Conservation (phyloP, 768 basidiomycete genomes). For the Chalciporus piperatus region DNA sequence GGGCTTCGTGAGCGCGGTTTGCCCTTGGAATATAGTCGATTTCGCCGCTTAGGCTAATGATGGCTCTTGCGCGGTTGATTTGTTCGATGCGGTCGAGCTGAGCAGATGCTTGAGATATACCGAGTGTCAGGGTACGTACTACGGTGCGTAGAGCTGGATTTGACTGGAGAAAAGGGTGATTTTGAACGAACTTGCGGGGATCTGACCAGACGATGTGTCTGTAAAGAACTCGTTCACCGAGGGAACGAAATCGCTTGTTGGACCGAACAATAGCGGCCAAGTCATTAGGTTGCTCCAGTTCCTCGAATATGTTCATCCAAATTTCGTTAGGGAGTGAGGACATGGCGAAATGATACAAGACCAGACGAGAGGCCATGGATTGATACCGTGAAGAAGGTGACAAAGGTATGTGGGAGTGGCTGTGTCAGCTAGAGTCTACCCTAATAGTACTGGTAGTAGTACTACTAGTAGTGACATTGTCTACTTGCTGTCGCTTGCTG, state of each 20-base stretch:
- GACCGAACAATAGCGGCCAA: slow-evolving; percentile 32
- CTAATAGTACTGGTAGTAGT: no score
- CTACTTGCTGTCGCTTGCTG: not conserved
- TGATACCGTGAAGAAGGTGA: no score
- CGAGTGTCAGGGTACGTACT: slow-evolving; percentile 24
- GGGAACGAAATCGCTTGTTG: slow-evolving; percentile 30
- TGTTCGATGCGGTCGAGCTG: slow-evolving; percentile 28
- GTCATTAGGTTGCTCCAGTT: slow-evolving; percentile 29
- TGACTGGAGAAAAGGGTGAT: slow-evolving; percentile 15
- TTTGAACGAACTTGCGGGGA: slow-evolving; percentile 27
- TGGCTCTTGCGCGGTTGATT: slow-evolving; percentile 24
- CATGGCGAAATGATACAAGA: slow-evolving; percentile 8
- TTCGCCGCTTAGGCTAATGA: slow-evolving; percentile 17
- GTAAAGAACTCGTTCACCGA: slow-evolving; percentile 32
- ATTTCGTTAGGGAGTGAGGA: slow-evolving; percentile 35
- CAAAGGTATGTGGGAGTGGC: not conserved
- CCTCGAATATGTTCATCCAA: slow-evolving; percentile 39
- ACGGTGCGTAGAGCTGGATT: slow-evolving; percentile 9
- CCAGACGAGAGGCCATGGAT: not conserved
- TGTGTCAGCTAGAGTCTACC: not conserved
- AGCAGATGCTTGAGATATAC: slow-evolving; percentile 20
- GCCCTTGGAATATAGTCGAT: slow-evolving; percentile 16
- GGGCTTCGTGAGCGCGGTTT: slow-evolving; percentile 22
- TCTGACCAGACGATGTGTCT: slow-evolving; percentile 33
- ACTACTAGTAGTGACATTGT: no score